A percentile compares a stretch with the other conserved stretches of the same genome.
Conservation (phyloP, 306 rosid genomes). For the Quercus cerris region DNA sequence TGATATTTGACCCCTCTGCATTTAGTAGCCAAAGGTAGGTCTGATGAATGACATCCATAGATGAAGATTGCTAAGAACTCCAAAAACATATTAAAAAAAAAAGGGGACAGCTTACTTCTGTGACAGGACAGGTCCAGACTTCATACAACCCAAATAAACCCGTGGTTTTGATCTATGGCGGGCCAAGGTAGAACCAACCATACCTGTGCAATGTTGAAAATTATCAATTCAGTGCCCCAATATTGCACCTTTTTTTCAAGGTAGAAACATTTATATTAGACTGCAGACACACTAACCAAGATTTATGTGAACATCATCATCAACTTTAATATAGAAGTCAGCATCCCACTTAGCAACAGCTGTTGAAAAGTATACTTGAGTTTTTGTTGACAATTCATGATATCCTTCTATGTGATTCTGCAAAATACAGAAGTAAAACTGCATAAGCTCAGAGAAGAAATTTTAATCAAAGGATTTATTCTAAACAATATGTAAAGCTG, state of each 20-base stretch:
- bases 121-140: conserved; percentile 59
- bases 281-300: conserved; percentile 34
- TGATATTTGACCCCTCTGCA: conserved; percentile 51
- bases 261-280: background rate
- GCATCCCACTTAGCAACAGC: conserved; percentile 65
- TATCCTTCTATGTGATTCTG: conserved; percentile 67
- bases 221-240: background rate
- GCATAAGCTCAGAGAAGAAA: background rate
- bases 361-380: conserved; percentile 48
- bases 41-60: background rate
- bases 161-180: conserved; percentile 60
- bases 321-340: conserved; percentile 61
- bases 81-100: background rate
- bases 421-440: conserved; percentile 1
- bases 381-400: conserved; percentile 57
- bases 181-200: conserved; percentile 58
- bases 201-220: conserved; percentile 32
- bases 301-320: conserved; percentile 62
- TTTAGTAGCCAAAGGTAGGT: background rate
- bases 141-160: conserved; percentile 63
- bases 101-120: conserved; percentile 45
- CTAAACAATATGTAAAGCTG: background rate
- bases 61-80: background rate
- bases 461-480: background rate
- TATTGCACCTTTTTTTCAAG: background rate